Conservation (phyloP, 2,329 filamentous ascomycete species). For the Pseudogymnoascus sp. region DNA sequence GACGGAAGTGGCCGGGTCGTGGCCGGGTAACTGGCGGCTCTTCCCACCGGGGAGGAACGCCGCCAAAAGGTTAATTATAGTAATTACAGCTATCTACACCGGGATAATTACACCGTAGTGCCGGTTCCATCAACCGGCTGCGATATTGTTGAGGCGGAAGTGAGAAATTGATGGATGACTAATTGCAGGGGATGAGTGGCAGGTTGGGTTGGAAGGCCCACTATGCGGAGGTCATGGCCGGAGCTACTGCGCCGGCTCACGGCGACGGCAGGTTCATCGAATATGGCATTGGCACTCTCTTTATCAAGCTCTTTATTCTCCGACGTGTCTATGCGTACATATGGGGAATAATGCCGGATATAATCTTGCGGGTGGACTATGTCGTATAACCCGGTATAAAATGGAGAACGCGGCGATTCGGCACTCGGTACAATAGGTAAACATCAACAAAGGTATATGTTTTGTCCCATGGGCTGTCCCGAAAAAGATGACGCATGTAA, state of each 20-base stretch:
- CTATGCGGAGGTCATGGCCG: not conserved
- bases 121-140: not conserved
- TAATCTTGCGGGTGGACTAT: no score
- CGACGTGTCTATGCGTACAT: no score
- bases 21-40: not conserved
- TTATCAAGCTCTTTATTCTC: not conserved
- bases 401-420: no score
- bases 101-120: not conserved
- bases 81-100: no score
- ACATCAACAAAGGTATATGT: no score
- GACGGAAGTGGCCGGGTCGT: not conserved
- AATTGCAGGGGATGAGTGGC: not conserved
- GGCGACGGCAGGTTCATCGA: not conserved
- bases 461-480: no score
- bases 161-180: not conserved
- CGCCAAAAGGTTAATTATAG: not conserved
- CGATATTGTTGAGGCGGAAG: not conserved
- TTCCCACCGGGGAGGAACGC: not conserved
- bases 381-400: no score
- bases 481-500: no score
- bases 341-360: no score
- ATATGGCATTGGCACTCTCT: not conserved
- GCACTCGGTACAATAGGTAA: no score
- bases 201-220: not conserved
- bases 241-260: not conserved